Percentiles rank a stretch among this genome's conserved stretches.
These are phyloP conservation scores for Pleurotus tuber-regium DNA, from an alignment of 768 basidiomycete genomes.

Conservation along the genomic window DNA sequence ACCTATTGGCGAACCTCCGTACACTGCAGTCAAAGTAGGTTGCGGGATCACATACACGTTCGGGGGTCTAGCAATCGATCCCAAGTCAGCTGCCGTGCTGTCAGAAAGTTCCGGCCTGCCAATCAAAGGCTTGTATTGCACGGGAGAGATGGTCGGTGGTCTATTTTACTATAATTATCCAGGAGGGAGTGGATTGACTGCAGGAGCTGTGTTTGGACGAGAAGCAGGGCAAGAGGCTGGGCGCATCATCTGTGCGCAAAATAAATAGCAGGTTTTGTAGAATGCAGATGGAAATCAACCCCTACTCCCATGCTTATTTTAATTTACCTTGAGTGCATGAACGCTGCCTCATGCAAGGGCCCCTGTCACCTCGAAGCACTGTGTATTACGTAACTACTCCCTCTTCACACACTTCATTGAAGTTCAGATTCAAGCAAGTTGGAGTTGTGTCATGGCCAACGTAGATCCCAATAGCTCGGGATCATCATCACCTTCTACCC, in stretches of 20 bases:
- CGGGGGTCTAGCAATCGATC: conserved; percentile 62
- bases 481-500: neutral
- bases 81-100: conserved; percentile 49
- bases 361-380: too few relatives aligned
- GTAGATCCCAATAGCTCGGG: neutral
- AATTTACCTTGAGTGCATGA: too few relatives aligned
- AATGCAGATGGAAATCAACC: too few relatives aligned
- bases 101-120: conserved; percentile 33
- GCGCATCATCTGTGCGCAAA: too few relatives aligned
- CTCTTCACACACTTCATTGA: too few relatives aligned
- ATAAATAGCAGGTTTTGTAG: too few relatives aligned
- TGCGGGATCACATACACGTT: conserved; percentile 77
- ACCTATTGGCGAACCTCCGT: conserved; percentile 47
- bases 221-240: too few relatives aligned
- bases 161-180: conserved; percentile 68
- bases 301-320: too few relatives aligned
- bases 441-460: neutral
- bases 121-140: conserved; percentile 58
- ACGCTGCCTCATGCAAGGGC: too few relatives aligned
- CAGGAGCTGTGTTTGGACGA: conserved; percentile 64
- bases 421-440: too few relatives aligned
- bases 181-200: conserved; percentile 64
- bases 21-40: conserved; percentile 64
- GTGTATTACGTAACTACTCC: too few relatives aligned
- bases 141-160: conserved; percentile 69